These are phyloP conservation scores for Misopates orontium DNA, from an alignment of 257 asterid genomes.

Conservation along the genomic window DNA sequence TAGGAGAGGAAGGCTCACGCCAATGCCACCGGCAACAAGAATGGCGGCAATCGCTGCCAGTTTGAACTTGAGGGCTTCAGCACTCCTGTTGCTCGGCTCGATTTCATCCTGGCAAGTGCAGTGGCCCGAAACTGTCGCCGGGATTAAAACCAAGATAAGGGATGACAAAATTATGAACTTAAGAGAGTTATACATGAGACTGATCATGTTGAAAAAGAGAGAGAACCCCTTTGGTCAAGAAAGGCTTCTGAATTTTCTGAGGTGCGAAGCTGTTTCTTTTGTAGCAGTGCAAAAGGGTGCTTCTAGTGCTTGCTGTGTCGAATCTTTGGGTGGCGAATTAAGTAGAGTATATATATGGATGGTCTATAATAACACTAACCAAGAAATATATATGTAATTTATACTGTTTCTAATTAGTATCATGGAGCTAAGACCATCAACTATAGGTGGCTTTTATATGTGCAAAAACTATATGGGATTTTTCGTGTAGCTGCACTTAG, in stretches of 20 bases:
- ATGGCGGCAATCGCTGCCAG: constrained; percentile 37
- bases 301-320: constrained; percentile 18
- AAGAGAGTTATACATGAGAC: constrained; percentile 5
- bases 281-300: constrained; percentile 4
- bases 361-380: neutral
- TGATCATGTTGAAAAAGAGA: constrained; percentile 30
- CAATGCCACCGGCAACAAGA: constrained; percentile 40
- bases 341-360: constrained; percentile 5
- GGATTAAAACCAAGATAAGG: constrained; percentile 8
- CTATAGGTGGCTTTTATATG: neutral
- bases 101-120: constrained; percentile 25
- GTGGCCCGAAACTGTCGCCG: constrained; percentile 7
- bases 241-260: constrained; percentile 14
- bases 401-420: constrained; percentile 20
- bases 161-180: constrained; percentile 17
- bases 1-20: constrained; percentile 47
- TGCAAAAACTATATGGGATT: neutral
- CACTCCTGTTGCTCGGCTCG: constrained; percentile 20
- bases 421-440: neutral
- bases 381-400: neutral
- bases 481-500: constrained; percentile 37
- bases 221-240: neutral
- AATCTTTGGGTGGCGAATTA: constrained; percentile 22
- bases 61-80: constrained; percentile 46
- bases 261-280: neutral